Evolutionary conservation across 352 stramenopile species (phyloP), one percentile per base, ranked within the genome.

Genomic region (Albugo candida): DNA sequence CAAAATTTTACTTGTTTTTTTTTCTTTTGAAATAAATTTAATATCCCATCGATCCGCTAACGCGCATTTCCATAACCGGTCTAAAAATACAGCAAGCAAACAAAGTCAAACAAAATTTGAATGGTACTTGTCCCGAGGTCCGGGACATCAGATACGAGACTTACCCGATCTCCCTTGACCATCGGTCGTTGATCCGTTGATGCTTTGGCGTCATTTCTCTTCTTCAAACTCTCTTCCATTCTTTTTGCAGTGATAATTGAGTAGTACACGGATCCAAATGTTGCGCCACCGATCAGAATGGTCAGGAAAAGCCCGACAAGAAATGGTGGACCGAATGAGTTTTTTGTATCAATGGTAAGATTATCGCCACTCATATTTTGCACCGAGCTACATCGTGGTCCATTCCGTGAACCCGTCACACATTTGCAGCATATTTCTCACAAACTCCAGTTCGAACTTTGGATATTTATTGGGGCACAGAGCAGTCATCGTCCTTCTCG

Each of bases 261-360:
- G 38, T 53, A 57, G 43, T 53, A 59, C 11, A 71, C 60, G 10
- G 60, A 51, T 11, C 65, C 31, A 16, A 66, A 55, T 12, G 52
- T 67, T 31, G 65, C 40, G 35, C 67, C 42, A 13, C 68, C n/a
- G 14, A 60, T 52, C 1, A 67, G n/a, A 13, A 51, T 53, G 1
- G 62, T 56, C 1, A 67, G 38, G 13, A 53, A 57, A 13, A 70
- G 36, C 2, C 61, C 51, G 4, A 48, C 58, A 13, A 46, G 61
- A 43, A 71, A 64, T 0, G 67, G 60, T n/a, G 67, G 67, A 3
- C 67, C 67, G 45, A 65, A 79, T 34, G 63, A 64, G 48, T 62
- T 60, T 45, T 54, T 56, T 11, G 45, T 47, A 14, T 31, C 13
- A 11, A 60, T 36, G 2, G 45, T 44, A 24, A 42, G 48, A 36